phyloP scores from a whole-genome alignment of 768 basidiomycete genomes.

The Hygrophoropsis aurantiaca region DNA sequence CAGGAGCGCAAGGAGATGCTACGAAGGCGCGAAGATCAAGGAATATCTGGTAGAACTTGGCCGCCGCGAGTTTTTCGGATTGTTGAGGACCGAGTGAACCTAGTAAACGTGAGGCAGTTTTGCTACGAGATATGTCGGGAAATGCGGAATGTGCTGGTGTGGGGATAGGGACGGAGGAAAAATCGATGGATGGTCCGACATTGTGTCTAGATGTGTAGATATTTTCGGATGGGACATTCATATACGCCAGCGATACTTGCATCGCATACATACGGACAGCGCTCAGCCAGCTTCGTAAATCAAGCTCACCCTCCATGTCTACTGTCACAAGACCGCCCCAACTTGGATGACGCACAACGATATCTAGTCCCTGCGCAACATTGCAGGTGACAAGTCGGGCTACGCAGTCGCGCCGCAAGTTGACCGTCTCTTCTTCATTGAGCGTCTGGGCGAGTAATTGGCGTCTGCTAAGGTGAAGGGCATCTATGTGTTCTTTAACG shows the following conservation, averaged over 20 bases:
- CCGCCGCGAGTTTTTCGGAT: conserved; percentile 40
- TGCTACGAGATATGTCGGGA: conserved; percentile 45
- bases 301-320: conserved; percentile 83
- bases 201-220: conserved; percentile 31
- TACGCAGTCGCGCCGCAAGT: conserved; percentile 84
- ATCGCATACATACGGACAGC: conserved; percentile 89
- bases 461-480: conserved; percentile 85
- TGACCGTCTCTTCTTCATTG: conserved; percentile 81
- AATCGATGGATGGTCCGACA: conserved; percentile 47
- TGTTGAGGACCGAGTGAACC: conserved; percentile 32
- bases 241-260: conserved; percentile 82
- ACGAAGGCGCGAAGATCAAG: conserved; percentile 92
- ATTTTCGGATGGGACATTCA: conserved; percentile 48
- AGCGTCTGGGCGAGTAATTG: conserved; percentile 88
- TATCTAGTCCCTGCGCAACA: conserved; percentile 87
- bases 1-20: conserved; percentile 84
- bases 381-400: conserved; percentile 86
- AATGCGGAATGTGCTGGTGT: conserved; percentile 73
- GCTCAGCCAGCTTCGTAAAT: conserved; percentile 82
- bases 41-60: conserved; percentile 86
- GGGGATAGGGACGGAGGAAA: conserved; percentile 47
- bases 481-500: conserved; percentile 88
- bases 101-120: conserved; percentile 32
- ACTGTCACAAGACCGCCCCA: conserved; percentile 89
- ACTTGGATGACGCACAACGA: conserved; percentile 93